phyloP scores from a whole-genome alignment of 2,329 filamentous ascomycete genomes.

The Epichloe festucae region DNA sequence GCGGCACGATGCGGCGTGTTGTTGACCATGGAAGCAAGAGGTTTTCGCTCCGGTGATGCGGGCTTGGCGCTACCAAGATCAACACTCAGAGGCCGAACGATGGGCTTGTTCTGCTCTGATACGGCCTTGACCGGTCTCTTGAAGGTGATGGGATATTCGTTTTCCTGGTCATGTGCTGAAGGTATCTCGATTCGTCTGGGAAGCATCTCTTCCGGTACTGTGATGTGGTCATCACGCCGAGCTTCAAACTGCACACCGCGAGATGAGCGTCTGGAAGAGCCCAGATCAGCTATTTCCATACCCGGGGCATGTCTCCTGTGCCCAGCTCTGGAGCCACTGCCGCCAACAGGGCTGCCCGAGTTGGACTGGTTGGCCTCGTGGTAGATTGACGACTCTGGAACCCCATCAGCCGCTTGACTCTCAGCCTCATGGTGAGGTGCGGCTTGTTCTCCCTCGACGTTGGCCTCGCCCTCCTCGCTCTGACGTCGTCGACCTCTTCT shows the following conservation, averaged over 20 bases:
- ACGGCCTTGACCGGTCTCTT: conserved; percentile 43
- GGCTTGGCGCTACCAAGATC: conserved; percentile 26
- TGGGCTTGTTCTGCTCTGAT: conserved; percentile 41
- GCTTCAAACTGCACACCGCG: conserved; percentile 10
- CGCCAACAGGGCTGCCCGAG: conserved; percentile 46
- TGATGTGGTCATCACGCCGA: conserved; percentile 12
- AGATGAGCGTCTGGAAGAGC: conserved; percentile 19
- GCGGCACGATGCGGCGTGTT: conserved; percentile 69
- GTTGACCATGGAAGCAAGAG: conserved; percentile 38
- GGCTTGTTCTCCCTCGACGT: conserved; percentile 28
- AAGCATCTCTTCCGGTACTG: conserved; percentile 7
- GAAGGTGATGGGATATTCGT: conserved; percentile 60
- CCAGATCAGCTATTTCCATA: conserved; percentile 20
- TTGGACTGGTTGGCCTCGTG: conserved; percentile 31
- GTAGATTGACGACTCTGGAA: conserved; percentile 31
- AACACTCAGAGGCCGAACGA: conserved; percentile 35
- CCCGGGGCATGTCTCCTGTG: conserved; percentile 28
- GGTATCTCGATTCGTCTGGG: conserved; percentile 39
- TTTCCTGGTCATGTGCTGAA: conserved; percentile 68
- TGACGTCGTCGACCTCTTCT: conserved; percentile 56
- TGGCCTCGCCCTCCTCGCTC: conserved; percentile 47
- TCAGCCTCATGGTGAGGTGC: conserved; percentile 29
- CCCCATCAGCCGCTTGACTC: conserved; percentile 25
- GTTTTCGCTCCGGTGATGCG: conserved; percentile 42
- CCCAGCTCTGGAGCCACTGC: conserved; percentile 29